phyloP scores from a whole-genome alignment of 1,284 basidiomycete genomes.

The Heterobasidion irregulare region DNA sequence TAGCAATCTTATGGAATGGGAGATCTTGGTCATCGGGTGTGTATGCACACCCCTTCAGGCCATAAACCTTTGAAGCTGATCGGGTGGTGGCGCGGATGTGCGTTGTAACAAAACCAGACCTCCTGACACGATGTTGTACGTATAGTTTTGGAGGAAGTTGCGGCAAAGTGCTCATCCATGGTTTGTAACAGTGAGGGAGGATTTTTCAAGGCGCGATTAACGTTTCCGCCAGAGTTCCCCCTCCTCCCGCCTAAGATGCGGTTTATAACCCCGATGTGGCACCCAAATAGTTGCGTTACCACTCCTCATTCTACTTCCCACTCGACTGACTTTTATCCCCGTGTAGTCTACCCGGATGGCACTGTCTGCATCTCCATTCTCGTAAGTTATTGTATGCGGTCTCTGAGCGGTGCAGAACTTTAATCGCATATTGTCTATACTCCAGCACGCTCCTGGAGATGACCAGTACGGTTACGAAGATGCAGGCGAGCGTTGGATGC shows the following conservation, averaged over 20 bases:
- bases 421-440: conserved; percentile 1
- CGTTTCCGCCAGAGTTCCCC: conserved; percentile 89
- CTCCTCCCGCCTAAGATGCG: conserved; percentile 92
- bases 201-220: conserved; percentile 82
- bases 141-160: not conserved
- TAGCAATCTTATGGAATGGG: conserved; percentile 90
- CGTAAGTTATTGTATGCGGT: conserved; percentile 35
- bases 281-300: conserved; percentile 80
- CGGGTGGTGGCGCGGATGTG: conserved; percentile 4
- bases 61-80: conserved; percentile 4
- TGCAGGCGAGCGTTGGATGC: conserved; percentile 95
- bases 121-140: conserved; percentile 83
- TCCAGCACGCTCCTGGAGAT: conserved; percentile 88
- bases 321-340: conserved; percentile 4
- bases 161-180: conserved; percentile 1
- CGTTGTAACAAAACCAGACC: conserved; percentile 43
- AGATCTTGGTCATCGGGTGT: conserved; percentile 87
- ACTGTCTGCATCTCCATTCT: conserved; percentile 95
- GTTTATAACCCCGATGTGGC: conserved; percentile 97
- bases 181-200: conserved; percentile 69
- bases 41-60: conserved; percentile 16
- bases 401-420: not conserved
- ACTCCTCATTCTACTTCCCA: conserved; percentile 1
- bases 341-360: conserved; percentile 81
- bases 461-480: conserved; percentile 99